Percentiles rank a stretch among this genome's conserved stretches.
These are phyloP conservation scores for Saturnispora ahearnii DNA, from an alignment of 805 yeast genomes.

Conservation along the genomic window DNA sequence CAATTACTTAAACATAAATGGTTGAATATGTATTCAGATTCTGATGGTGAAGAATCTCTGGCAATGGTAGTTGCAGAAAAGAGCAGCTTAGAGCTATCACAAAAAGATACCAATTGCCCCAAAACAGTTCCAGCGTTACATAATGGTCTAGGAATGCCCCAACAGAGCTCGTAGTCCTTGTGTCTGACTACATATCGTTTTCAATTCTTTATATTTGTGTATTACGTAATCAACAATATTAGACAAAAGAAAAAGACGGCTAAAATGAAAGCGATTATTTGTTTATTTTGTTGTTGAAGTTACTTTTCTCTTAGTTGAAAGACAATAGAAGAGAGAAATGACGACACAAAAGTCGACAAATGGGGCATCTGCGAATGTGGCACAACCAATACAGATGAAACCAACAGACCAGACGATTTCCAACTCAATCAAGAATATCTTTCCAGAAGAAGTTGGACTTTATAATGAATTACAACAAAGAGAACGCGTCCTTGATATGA, in stretches of 20 bases:
- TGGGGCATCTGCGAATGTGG: slow-evolving; percentile 11
- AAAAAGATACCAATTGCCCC: slow-evolving; percentile 14
- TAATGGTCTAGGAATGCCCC: slow-evolving; percentile 15
- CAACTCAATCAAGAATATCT: slow-evolving; percentile 21
- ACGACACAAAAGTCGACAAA: slow-evolving; percentile 5
- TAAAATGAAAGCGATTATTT: background rate
- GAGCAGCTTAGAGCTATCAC: slow-evolving; percentile 18
- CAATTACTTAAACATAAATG: slow-evolving; percentile 76
- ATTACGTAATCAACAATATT: background rate
- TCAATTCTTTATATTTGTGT: background rate
- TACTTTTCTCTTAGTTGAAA: background rate
- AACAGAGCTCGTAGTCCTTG: background rate
- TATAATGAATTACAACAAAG: slow-evolving; percentile 67
- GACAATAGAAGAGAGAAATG: background rate
- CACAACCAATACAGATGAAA: slow-evolving; percentile 22
- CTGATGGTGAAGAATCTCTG: slow-evolving; percentile 23
- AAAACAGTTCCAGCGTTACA: slow-evolving; percentile 23
- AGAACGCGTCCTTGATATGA: slow-evolving; percentile 74
- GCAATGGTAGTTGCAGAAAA: slow-evolving; percentile 25
- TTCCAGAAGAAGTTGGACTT: slow-evolving; percentile 46
- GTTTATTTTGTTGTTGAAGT: too few species aligned
- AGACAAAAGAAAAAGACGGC: background rate
- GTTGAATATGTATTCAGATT: slow-evolving; percentile 47
- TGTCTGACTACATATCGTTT: background rate
- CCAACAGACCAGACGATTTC: slow-evolving; percentile 31